Evolutionary conservation across 768 basidiomycete genomes (phyloP).

Genomic region (Kwoniella europaea): DNA sequence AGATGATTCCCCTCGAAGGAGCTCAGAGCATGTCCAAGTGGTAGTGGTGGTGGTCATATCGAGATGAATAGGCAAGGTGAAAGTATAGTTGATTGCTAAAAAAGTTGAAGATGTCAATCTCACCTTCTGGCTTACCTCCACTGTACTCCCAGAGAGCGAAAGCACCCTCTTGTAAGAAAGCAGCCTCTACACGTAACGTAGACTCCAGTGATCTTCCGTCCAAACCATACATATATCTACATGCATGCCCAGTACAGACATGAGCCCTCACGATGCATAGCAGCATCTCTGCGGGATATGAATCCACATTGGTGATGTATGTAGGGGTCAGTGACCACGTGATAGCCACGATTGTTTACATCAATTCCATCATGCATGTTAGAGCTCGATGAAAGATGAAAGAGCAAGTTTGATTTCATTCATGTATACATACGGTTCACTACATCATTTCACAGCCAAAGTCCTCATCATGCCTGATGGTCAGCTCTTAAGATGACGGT

Average conservation of each 20-base stretch:
- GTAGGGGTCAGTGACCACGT: not conserved
- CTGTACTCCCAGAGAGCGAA: not conserved
- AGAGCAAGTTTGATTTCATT: too few species aligned
- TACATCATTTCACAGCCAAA: too few species aligned
- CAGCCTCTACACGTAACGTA: too few species aligned
- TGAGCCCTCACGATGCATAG: too few species aligned
- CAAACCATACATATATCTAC: not conserved
- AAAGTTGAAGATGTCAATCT: too few species aligned
- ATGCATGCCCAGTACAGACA: too few species aligned
- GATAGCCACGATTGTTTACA: constrained; percentile 3
- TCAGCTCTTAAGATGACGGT: not conserved
- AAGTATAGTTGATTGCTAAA: not conserved
- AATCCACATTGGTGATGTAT: too few species aligned
- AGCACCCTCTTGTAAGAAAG: too few species aligned
- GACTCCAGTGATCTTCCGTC: not conserved
- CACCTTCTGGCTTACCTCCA: not conserved
- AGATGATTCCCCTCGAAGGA: constrained; percentile 17
- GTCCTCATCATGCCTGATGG: not conserved
- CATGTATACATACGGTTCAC: too few species aligned
- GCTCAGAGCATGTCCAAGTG: constrained; percentile 20
- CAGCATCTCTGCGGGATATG: not conserved
- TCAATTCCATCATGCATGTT: not conserved
- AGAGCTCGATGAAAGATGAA: too few species aligned
- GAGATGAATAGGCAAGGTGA: not conserved
- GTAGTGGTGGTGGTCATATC: not conserved